These are phyloP conservation scores for Colletotrichum sublineola DNA, from an alignment of 2,329 filamentous ascomycete species.

Conservation along the genomic window DNA sequence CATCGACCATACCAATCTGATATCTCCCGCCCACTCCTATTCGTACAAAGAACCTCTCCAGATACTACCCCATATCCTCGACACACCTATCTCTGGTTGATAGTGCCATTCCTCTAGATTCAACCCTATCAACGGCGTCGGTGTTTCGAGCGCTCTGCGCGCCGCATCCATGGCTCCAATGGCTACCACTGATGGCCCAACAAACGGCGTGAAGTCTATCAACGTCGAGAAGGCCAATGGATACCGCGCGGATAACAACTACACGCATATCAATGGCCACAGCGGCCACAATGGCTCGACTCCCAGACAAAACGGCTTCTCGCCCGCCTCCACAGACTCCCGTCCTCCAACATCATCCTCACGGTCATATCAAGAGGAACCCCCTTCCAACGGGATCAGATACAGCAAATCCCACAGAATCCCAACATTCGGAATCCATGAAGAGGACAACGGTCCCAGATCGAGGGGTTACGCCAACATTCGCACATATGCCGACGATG, in stretches of 20 bases:
- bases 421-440: constrained; percentile 47
- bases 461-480: constrained; percentile 49
- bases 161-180: constrained; percentile 36
- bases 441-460: constrained; percentile 52
- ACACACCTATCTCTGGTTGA: not conserved
- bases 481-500: constrained; percentile 47
- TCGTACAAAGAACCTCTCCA: not conserved
- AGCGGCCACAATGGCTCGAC: constrained; percentile 32
- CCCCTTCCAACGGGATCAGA: constrained; percentile 40
- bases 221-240: constrained; percentile 35
- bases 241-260: constrained; percentile 18
- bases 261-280: constrained; percentile 27
- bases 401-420: constrained; percentile 47
- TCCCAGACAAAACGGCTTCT: constrained; percentile 31
- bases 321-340: constrained; percentile 31
- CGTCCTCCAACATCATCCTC: constrained; percentile 34
- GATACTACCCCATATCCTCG: not conserved
- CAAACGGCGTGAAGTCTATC: constrained; percentile 29
- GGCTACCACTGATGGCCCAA: constrained; percentile 18
- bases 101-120: not conserved
- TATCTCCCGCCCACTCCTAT: not conserved
- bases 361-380: constrained; percentile 40
- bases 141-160: constrained; percentile 1
- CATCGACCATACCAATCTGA: not conserved
- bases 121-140: not conserved